Percentiles rank a stretch among this genome's conserved stretches.
These are phyloP conservation scores for Candida glucosophila DNA, from an alignment of 1,139 yeast species.

Conservation along the genomic window DNA sequence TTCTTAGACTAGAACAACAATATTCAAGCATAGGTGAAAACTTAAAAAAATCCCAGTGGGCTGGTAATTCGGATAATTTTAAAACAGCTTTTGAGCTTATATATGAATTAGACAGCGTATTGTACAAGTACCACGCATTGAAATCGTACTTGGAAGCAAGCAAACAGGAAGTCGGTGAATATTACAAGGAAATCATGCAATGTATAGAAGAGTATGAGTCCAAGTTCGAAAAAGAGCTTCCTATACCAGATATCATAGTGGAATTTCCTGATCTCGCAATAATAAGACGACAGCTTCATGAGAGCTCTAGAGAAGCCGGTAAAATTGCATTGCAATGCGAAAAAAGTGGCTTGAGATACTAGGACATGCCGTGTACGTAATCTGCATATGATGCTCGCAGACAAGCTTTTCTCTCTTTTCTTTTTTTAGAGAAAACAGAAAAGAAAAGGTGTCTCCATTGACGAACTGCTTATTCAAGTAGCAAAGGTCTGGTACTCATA, in stretches of 20 bases:
- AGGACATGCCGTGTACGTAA: too few species aligned
- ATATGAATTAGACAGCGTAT: constrained; percentile 15
- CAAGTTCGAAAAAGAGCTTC: constrained; percentile 14
- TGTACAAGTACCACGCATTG: constrained; percentile 15
- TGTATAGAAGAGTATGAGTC: constrained; percentile 8
- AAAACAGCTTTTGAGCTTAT: constrained; percentile 11
- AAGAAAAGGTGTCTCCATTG: too few species aligned
- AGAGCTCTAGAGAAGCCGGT: constrained; percentile 26
- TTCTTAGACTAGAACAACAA: constrained; percentile 2
- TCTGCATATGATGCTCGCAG: too few species aligned
- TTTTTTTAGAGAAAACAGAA: too few species aligned
- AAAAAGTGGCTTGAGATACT: constrained; percentile 1
- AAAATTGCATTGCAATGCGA: constrained; percentile 10
- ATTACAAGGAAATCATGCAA: constrained; percentile 5
- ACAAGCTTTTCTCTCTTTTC: too few species aligned
- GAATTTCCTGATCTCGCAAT: constrained; percentile 16
- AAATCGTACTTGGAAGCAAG: constrained; percentile 9
- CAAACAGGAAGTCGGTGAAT: constrained; percentile 3
- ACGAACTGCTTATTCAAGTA: too few species aligned
- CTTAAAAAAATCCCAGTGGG: constrained; percentile 6
- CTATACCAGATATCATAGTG: constrained; percentile 14
- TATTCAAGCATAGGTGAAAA: constrained; percentile 11
- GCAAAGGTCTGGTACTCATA: too few species aligned
- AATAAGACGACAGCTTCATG: constrained; percentile 19
- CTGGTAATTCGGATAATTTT: constrained; percentile 6